Conservation (phyloP, 257 asterid species). For the Solanum piurae region DNA sequence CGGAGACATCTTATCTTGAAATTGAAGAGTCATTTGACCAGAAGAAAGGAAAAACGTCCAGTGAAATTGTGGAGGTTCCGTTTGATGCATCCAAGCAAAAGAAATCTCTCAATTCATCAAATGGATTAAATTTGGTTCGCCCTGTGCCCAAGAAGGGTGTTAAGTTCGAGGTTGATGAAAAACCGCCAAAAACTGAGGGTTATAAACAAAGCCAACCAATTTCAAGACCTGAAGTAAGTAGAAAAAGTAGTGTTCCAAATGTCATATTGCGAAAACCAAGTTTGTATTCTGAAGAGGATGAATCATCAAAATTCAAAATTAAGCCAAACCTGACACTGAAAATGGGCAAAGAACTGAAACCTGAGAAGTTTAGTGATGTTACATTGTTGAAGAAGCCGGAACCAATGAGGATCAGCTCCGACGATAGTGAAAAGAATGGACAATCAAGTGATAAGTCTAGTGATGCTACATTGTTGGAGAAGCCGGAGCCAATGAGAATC, state of each 20-base stretch:
- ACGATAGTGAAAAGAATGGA: constrained; percentile 14
- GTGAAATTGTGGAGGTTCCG: constrained; percentile 49
- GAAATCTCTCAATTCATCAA: constrained; percentile 24
- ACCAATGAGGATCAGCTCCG: constrained; percentile 16
- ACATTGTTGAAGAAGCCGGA: constrained; percentile 76
- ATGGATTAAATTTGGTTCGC: constrained; percentile 65
- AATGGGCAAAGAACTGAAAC: constrained; percentile 50
- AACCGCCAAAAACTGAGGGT: constrained; percentile 17
- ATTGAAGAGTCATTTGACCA: constrained; percentile 54
- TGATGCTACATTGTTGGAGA: constrained; percentile 52
- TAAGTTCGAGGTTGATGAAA: constrained; percentile 39
- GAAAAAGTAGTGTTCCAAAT: constrained; percentile 51
- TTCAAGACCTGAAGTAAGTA: constrained; percentile 18
- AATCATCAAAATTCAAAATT: constrained; percentile 40
- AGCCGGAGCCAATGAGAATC: constrained; percentile 41
- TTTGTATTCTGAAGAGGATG: constrained; percentile 33
- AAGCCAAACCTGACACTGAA: constrained; percentile 60
- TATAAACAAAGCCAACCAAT: constrained; percentile 15
- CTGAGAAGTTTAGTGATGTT: constrained; percentile 61
- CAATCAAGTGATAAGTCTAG: background rate
- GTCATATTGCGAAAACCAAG: constrained; percentile 77
- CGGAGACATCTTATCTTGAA: constrained; percentile 66
- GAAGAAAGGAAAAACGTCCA: constrained; percentile 36
- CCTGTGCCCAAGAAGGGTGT: constrained; percentile 66
- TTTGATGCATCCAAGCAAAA: constrained; percentile 37